Conservation (phyloP, 2,329 filamentous ascomycete genomes). For the Hypoxylon sp. region DNA sequence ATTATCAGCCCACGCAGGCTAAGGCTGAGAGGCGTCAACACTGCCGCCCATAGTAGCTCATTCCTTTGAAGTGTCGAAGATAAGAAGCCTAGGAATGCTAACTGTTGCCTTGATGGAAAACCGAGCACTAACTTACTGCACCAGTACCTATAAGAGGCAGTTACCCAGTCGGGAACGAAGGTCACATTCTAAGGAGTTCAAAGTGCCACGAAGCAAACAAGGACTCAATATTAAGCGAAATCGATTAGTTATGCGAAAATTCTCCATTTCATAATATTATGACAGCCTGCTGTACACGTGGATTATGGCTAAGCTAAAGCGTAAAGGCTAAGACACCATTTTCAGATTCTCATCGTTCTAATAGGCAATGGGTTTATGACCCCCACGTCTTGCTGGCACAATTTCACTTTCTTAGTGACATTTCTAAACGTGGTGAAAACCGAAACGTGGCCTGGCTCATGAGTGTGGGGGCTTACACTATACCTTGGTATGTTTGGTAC, state of each 20-base stretch:
- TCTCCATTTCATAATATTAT: too few species aligned
- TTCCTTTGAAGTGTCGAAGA: background rate
- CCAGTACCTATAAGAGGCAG: background rate
- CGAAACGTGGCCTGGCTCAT: too few species aligned
- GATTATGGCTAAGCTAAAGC: background rate
- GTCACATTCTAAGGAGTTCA: background rate
- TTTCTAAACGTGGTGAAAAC: too few species aligned
- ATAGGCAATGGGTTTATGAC: background rate
- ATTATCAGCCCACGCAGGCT: background rate
- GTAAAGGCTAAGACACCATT: background rate
- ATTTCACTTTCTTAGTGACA: too few species aligned
- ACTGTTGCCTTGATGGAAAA: background rate
- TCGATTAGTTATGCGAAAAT: background rate
- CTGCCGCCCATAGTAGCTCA: background rate
- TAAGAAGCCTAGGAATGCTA: too few species aligned
- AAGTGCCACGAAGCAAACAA: conserved; percentile 5
- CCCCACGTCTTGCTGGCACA: too few species aligned
- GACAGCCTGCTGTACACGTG: too few species aligned
- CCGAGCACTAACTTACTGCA: background rate
- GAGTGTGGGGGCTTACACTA: too few species aligned
- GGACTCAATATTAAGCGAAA: conserved; percentile 6
- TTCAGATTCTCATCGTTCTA: background rate
- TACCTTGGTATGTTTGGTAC: too few species aligned
- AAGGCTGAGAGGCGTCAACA: background rate
- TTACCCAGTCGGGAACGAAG: background rate